Evolutionary conservation across 495 filamentous ascomycete species (phyloP), one percentile per base, ranked within the genome.

Genomic region (Aspergillus diversus): DNA sequence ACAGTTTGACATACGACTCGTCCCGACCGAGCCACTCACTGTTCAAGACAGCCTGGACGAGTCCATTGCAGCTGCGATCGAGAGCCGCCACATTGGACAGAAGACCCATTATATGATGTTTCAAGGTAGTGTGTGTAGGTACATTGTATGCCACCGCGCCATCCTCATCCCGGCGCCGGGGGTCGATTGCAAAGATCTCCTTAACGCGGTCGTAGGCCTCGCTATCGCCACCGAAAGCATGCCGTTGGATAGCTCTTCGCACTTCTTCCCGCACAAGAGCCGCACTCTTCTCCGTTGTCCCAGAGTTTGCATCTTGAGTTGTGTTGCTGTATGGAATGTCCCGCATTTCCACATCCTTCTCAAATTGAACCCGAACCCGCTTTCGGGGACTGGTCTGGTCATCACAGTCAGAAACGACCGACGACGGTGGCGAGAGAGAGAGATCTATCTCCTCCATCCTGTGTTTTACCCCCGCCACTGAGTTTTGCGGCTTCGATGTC

Each of bases 21-120:
- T 94, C 90, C 54, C 92, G 84, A 9, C 90, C 92, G 47, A 97
- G 83, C 95, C 95, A 99, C 42, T 87, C 80, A 72, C 87, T 91
- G 61, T 84, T 78, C 35, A 97, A 76, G 9, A 96, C 79, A 27
- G 87, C 87, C 63, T 85, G 79, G 42, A 97, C 86, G 35, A 99
- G 76, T 3, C 87, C 86, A 17, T 86, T 84, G 75, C 91, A 97
- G 51, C 84, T 84, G 66, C 85, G 87, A 64, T 89, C 83, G 32
- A 99, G 79, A 27, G 86, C 75, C 27, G 89, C 87, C 7, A 90
- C 84, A 63, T 88, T 89, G 52, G 84, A 86, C n/a, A 90, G 83
- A 55, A 98, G 82, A 31, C 90, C 92, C 58, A 90, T 71, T n/a
- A 94, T 75, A 67, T 96, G 92, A 59, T 87, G 82, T 62, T 83